phyloP scores from a whole-genome alignment of 2,329 filamentous ascomycete species.

The Gliomastix tumulicola region DNA sequence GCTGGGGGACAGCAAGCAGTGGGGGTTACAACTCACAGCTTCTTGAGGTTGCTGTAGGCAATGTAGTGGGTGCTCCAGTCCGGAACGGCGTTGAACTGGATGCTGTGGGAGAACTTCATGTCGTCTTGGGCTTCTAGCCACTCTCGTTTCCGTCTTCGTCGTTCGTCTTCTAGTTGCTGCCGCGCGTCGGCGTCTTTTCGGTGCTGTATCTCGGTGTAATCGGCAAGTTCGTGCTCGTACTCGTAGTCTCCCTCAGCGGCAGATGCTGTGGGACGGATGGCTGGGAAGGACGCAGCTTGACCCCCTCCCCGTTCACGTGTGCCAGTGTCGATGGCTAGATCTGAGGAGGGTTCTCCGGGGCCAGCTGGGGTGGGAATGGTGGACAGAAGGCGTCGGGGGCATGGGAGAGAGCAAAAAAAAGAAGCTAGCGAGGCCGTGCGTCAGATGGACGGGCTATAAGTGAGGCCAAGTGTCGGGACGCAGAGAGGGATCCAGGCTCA shows the following conservation, averaged over 20 bases:
- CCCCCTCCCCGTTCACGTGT: constrained; percentile 28
- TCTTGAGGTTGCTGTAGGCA: constrained; percentile 97
- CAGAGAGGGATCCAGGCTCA: no score
- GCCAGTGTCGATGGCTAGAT: constrained; percentile 16
- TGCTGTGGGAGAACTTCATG: constrained; percentile 99
- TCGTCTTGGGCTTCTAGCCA: constrained; percentile 70
- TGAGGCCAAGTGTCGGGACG: no score
- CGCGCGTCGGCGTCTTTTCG: constrained; percentile 19
- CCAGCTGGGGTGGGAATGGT: constrained; percentile 23
- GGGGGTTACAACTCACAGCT: constrained; percentile 82
- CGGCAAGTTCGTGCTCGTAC: constrained; percentile 33
- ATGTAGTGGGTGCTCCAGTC: constrained; percentile 99
- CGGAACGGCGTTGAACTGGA: constrained; percentile 99
- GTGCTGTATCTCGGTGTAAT: constrained; percentile 24
- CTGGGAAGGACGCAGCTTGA: background rate
- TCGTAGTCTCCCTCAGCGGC: constrained; percentile 8
- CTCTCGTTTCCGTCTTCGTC: constrained; percentile 56
- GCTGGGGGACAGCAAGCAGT: no score
- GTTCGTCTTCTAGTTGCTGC: constrained; percentile 27
- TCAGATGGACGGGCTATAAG: no score
- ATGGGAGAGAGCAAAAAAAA: constrained; percentile 1
- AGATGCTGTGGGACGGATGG: constrained; percentile 2
- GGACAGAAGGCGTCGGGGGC: constrained; percentile 4
- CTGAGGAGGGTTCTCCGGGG: constrained; percentile 30
- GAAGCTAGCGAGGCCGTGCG: no score